Evolutionary conservation across 2,329 filamentous ascomycete species (phyloP), one percentile per base, ranked within the genome.

Genomic region (Emydomyces testavorans): DNA sequence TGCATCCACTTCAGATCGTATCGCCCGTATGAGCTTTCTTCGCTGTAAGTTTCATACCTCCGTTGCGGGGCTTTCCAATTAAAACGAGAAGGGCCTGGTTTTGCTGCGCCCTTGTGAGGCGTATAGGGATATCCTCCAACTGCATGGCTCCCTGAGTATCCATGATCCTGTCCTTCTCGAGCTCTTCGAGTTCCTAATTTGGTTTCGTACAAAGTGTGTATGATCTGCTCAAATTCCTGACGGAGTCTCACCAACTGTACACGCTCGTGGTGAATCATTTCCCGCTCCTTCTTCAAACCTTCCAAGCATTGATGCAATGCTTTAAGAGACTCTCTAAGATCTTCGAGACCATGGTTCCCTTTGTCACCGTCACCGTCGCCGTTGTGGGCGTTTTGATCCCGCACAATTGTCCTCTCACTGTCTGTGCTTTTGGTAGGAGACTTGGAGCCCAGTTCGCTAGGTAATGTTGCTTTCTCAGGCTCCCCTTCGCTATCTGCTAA

Each of bases 201-300:
- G 13, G 2, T 37, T 8, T 40, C 24, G 10, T n/a, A 36, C 28
- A 24, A 32, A 13, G 32, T 16, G 15, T 46, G 31, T 2, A 46
- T 16, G 23, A 46, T 43, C 20, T 41, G 18, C n/a, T 50, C 35
- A 10, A 52, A 26, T 4, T 16, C 24, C 7, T 28, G 10, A 15
- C 24, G 38, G 2, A 53, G 50, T 31, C 40, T 46, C 24, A 49
- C 29, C 26, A 53, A 48, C 18, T 44, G 21, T 8, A 36, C 21
- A 16, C 51, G 37, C 28, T 54, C 53, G 6, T 48, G 35, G 32
- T 15, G 28, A 7, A 51, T 32, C 28, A 42, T 38, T 28, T 42
- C 41, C 21, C 36, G 37, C 31, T 50, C 47, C 31, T 20, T 37
- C 31, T 50, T 51, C 18, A 54, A 28, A 15, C 36, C 49, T 26